Conservation (phyloP, 2,329 filamentous ascomycete genomes). For the Kalaharituber pfeilii region DNA sequence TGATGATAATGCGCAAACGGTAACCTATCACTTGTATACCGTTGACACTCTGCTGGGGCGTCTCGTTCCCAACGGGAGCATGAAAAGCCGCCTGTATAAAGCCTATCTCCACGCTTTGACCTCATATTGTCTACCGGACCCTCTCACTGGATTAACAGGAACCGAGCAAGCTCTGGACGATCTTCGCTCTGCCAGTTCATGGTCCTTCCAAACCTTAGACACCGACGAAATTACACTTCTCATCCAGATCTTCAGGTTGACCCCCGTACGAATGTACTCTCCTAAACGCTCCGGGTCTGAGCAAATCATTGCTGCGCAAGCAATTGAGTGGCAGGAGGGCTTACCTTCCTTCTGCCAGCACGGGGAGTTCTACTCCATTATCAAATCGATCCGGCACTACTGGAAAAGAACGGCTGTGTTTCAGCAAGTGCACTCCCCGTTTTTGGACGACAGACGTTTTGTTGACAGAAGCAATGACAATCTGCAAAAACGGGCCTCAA, state of each 20-base stretch:
- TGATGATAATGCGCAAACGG: constrained; percentile 8
- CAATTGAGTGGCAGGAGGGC: constrained; percentile 27
- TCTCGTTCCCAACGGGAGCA: constrained; percentile 34
- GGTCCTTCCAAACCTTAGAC: constrained; percentile 32
- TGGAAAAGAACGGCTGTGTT: constrained; percentile 14
- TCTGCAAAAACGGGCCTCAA: not conserved
- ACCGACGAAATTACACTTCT: constrained; percentile 27
- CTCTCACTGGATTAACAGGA: constrained; percentile 34
- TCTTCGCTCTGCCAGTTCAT: constrained; percentile 33
- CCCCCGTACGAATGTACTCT: constrained; percentile 33
- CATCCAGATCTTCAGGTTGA: constrained; percentile 27
- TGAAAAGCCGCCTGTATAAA: constrained; percentile 37
- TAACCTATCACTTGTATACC: constrained; percentile 30
- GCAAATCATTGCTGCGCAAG: constrained; percentile 28
- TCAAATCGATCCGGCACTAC: constrained; percentile 14
- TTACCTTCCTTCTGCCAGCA: constrained; percentile 32
- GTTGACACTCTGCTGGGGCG: constrained; percentile 36
- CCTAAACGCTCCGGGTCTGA: constrained; percentile 29
- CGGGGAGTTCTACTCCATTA: constrained; percentile 27
- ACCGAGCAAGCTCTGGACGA: constrained; percentile 38
- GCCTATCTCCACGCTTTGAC: constrained; percentile 39
- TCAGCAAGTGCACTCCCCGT: constrained; percentile 23
- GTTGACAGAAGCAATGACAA: not conserved
- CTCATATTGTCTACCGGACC: constrained; percentile 35
- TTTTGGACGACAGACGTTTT: not conserved